A percentile compares a stretch with the other conserved stretches of the same genome.
Conservation (phyloP, 78 protist species). For the Reticulomyxa filosa region DNA sequence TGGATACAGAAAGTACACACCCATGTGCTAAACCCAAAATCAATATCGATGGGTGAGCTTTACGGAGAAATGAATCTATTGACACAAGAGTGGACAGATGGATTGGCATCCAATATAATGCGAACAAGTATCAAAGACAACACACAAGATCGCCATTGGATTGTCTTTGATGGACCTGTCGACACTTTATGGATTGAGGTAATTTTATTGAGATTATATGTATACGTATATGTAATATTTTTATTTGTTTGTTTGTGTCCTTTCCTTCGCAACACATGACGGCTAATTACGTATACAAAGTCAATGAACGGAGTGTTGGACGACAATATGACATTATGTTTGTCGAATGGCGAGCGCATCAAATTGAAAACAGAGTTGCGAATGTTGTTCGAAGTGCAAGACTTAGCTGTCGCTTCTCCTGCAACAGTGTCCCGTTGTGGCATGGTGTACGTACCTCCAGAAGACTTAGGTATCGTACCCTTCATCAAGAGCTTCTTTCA, state of each 20-base stretch:
- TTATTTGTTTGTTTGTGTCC: too few species aligned
- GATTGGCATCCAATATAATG: slow-evolving; percentile 34
- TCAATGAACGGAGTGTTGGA: slow-evolving; percentile 72
- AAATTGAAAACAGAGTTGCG: slow-evolving; percentile 35
- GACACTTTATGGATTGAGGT: slow-evolving; percentile 59
- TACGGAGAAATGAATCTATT: slow-evolving; percentile 41
- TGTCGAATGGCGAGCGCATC: slow-evolving; percentile 62
- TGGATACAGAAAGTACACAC: slow-evolving; percentile 17
- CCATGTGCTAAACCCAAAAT: slow-evolving; percentile 45
- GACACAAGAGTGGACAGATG: slow-evolving; percentile 62
- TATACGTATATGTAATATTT: too few species aligned
- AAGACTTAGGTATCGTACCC: slow-evolving; percentile 36
- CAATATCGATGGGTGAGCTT: slow-evolving; percentile 51
- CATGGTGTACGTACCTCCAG: slow-evolving; percentile 54
- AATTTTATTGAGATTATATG: too few species aligned
- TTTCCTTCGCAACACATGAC: too few species aligned
- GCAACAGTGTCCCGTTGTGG: slow-evolving; percentile 73
- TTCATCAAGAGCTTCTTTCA: too few species aligned
- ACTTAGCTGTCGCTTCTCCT: slow-evolving; percentile 67
- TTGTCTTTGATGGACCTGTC: slow-evolving; percentile 70
- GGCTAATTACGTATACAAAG: too few species aligned
- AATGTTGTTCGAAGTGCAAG: slow-evolving; percentile 55
- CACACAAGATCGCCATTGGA: slow-evolving; percentile 30
- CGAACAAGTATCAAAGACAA: slow-evolving; percentile 13
- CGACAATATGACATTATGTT: slow-evolving; percentile 55